Evolutionary conservation across 2,329 filamentous ascomycete genomes (phyloP).

Genomic region (Metarhizium brunneum): DNA sequence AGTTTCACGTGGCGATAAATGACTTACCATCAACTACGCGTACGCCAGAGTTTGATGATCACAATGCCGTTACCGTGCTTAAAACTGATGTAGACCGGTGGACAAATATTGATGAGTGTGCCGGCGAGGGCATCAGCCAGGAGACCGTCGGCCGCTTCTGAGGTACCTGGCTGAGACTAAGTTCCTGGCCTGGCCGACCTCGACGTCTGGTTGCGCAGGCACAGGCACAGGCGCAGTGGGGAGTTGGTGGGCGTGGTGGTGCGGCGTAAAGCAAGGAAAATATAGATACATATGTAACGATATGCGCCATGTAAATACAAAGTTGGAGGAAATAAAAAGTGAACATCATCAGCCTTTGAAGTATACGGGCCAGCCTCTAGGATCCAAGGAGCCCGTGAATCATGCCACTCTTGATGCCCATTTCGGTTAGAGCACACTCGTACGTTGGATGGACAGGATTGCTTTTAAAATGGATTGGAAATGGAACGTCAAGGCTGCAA

Average conservation of each 20-base stretch:
- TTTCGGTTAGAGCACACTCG: too few relatives aligned
- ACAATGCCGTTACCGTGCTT: constrained; percentile 56
- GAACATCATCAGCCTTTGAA: too few relatives aligned
- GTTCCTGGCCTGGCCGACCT: constrained; percentile 20
- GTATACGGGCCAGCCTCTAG: too few relatives aligned
- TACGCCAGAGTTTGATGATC: constrained; percentile 53
- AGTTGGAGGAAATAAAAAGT: too few relatives aligned
- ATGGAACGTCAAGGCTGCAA: too few relatives aligned
- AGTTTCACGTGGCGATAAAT: constrained; percentile 58
- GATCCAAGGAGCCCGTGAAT: too few relatives aligned
- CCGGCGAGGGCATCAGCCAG: constrained; percentile 24
- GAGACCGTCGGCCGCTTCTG: constrained; percentile 17
- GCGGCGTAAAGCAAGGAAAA: background rate
- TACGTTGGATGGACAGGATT: too few relatives aligned
- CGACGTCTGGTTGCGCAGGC: background rate
- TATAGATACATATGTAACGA: too few relatives aligned
- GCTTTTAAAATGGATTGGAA: too few relatives aligned
- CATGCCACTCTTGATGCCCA: too few relatives aligned
- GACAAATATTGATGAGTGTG: constrained; percentile 46
- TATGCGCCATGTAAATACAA: too few relatives aligned
- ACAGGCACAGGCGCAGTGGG: background rate
- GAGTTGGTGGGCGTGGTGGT: background rate
- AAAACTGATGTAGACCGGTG: constrained; percentile 51
- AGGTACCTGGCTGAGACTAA: constrained; percentile 19
- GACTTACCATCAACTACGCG: constrained; percentile 58